Evolutionary conservation across 768 basidiomycete species (phyloP).

Genomic region (Suillus subaureus): DNA sequence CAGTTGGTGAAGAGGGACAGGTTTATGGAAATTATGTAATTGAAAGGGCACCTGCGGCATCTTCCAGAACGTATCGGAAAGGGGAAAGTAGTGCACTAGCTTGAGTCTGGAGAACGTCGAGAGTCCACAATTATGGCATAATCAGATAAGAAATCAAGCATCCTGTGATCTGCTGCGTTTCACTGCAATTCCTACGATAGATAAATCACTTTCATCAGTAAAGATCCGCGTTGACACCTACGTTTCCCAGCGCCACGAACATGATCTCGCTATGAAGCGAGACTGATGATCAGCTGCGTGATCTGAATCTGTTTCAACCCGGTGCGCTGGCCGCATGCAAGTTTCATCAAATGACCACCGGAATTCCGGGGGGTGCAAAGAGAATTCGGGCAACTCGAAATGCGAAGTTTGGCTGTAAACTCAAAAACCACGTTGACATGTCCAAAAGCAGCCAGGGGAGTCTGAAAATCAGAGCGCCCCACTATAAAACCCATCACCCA

Average conservation of each 20-base stretch:
- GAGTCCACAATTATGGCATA: not conserved
- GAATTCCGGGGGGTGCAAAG: not conserved
- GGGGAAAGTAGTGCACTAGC: not conserved
- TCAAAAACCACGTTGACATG: conserved; percentile 17
- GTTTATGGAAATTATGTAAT: not conserved
- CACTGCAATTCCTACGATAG: not conserved
- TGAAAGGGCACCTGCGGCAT: not conserved
- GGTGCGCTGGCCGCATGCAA: not conserved
- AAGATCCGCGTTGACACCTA: not conserved
- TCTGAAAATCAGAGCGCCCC: conserved; percentile 30
- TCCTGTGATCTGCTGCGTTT: not conserved
- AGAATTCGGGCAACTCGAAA: conserved; percentile 1
- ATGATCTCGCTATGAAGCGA: not conserved
- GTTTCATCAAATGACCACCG: not conserved
- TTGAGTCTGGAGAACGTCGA: not conserved
- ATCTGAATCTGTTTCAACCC: not conserved
- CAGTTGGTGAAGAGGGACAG: not conserved
- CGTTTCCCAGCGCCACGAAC: not conserved
- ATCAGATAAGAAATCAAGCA: not conserved
- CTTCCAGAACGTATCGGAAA: not conserved
- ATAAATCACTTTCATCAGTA: not conserved
- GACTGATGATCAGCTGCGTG: not conserved
- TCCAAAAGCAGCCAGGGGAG: conserved; percentile 34
- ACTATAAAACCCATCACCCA: conserved; percentile 31
- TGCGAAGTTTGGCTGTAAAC: conserved; percentile 1